Conservation (phyloP, 208 protist genomes). For the Crithidia brevicula region DNA sequence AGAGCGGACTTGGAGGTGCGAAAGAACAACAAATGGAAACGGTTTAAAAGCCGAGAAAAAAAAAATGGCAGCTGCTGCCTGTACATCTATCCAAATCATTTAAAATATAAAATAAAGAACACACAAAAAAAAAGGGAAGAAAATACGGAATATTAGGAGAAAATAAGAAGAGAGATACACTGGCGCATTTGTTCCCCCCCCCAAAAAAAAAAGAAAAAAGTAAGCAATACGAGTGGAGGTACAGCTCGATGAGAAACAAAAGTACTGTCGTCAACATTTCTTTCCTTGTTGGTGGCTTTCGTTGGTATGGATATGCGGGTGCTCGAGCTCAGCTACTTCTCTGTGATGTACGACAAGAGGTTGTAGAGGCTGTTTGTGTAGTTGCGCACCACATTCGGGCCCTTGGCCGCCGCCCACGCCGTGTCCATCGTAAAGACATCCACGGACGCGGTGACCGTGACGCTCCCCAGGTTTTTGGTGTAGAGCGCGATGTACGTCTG, state of each 20-base stretch:
- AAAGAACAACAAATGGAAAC: no score
- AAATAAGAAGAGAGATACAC: no score
- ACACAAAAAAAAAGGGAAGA: no score
- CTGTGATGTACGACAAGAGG: conserved; percentile 20
- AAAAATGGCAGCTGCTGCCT: no score
- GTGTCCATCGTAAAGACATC: conserved; percentile 41
- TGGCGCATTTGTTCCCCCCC: no score
- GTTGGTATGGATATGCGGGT: background rate
- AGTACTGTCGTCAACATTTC: background rate
- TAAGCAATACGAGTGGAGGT: no score
- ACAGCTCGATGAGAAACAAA: no score
- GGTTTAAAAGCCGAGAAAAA: background rate
- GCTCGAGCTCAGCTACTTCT: background rate
- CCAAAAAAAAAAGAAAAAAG: no score
- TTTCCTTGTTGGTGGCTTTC: background rate
- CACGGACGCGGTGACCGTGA: conserved; percentile 29
- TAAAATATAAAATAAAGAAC: no score
- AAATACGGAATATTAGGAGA: no score
- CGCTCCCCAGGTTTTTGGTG: conserved; percentile 32
- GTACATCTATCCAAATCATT: no score
- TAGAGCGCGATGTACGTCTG: conserved; percentile 41
- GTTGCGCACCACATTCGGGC: conserved; percentile 9
- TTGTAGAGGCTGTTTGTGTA: conserved; percentile 37
- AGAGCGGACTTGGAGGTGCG: no score
- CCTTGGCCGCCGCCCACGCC: conserved; percentile 17